Base-by-base conservation (phyloP, 2,329 filamentous ascomycete species). In the Pseudocercospora eumusae region DNA sequence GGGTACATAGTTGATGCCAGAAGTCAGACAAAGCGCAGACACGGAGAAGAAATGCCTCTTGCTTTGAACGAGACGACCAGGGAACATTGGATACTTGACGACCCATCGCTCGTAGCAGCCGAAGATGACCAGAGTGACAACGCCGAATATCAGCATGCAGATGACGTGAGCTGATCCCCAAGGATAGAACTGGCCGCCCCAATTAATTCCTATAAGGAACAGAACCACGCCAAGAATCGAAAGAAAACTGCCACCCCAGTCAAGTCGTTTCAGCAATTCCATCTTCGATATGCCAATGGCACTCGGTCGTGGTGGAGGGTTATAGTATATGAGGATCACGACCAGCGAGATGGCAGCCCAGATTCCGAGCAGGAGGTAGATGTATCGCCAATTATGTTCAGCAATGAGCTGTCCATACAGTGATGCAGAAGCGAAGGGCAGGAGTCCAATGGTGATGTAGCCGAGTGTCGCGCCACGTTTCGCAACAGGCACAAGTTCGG, bases 401-500 rank as follows among this genome's bases (percentile, higher is more conserved):
- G 81, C 75, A 25, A 84, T 82, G 75, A 86, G 76, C 70, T 88
- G 85, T 36, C 79, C 84, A 75, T 82, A 88, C 31, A 88, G 73
- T 0, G 85, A 84, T 0, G 84, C 83, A 0, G 86, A 84, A 53
- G 81, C 81, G 71, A 87, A 87, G 0, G 85, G 86, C 1, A 86
- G 65, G 60, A 88, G 85, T 59, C 82, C 85, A 67, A 87, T 80
- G 50, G 87, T 81, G 9, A 88, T 74, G 1, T 81, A 74, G 10
- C 83, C 82, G 33, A 88, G 81, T 68, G 87, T 88, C 68, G 82
- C 82, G 42, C 85, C 87, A 55, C 88, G 81, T 71, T 88, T 84
- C 13, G 82, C 79, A 25, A 84, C 84, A 1, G 87, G 86, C 0
- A 86, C 87, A 64, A 90, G 80, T 71, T 90, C 87, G 2, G 85